Base-by-base conservation (phyloP, 805 yeast genomes). In the Saturnispora besseyi region DNA sequence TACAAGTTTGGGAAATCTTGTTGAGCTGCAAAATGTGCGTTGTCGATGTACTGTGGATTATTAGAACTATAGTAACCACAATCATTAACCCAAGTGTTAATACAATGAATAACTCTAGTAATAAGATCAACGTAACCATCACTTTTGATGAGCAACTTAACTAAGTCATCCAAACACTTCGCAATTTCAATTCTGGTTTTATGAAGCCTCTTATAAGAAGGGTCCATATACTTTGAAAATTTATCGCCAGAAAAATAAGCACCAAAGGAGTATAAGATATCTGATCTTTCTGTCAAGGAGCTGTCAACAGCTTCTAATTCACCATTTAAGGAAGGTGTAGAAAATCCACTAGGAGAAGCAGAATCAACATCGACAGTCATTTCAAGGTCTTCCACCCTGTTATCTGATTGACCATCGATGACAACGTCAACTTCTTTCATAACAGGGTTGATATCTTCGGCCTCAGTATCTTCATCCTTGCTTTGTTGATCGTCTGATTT, bases 121-220 rank as follows among this genome's bases (percentile, higher is more conserved):
- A 82, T 75, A 5, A 84, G 61, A 11, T 77, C 76, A 7, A 84
- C 76, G 53, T 87, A 83, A 52, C 86, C 88, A 38, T 76, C 80
- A 41, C 74, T 75, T 1, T 69, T 62, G 6, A 65, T 57, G 50
- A 88, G 64, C 54, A 73, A 75, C 8, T 64, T 58, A 49, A 72
- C 76, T 4, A 86, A 62, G 5, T 70, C 68, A 59, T 86, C 95
- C 49, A 90, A 73, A 41, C 78, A 70, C 51, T 72, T 54, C 7
- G 71, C 70, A 38, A 88, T 71, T 30, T 68, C 60, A 24, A 77
- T 72, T 46, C 95, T 75, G 7, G 79, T 62, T 10, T 74, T 71
- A 59, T 90, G 96, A 4, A 90, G 65, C 47, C 69, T 67, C 9
- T 61, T 52, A 56, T 81, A 82, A 11, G 70, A 61, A 1, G 74